These are phyloP conservation scores for Bothriochloa decipiens DNA, from an alignment of 176 grass and related monocot genomes.

Conservation along the genomic window DNA sequence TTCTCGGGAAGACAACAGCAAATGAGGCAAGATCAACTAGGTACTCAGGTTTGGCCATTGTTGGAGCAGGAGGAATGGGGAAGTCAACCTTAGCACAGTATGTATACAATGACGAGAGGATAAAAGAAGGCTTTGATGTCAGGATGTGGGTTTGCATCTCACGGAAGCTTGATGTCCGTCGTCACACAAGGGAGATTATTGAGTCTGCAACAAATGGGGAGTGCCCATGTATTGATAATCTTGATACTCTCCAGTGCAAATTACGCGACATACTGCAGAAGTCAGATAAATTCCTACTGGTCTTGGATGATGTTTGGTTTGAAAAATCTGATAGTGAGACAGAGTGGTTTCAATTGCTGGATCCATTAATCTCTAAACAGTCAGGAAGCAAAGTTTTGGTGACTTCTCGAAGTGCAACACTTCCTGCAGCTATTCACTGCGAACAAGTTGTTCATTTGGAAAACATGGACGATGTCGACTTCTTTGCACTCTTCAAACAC, in stretches of 20 bases:
- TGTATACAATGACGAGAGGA: background rate
- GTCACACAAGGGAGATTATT: conserved; percentile 1
- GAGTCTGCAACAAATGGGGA: background rate
- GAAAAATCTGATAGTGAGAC: background rate
- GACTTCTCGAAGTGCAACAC: background rate
- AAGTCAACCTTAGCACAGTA: conserved; percentile 16
- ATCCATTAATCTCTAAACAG: background rate
- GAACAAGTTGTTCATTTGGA: background rate
- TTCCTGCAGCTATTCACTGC: background rate
- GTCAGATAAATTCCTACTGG: background rate
- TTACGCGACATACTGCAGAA: background rate
- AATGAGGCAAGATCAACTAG: background rate
- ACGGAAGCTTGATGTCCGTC: background rate
- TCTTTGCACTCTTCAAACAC: conserved; percentile 12
- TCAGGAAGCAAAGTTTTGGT: conserved; percentile 6
- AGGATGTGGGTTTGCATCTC: conserved; percentile 46
- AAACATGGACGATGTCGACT: background rate
- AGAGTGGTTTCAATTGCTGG: background rate
- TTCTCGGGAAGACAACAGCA: background rate
- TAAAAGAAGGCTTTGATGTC: background rate
- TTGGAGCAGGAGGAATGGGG: background rate
- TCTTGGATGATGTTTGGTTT: conserved; percentile 39
- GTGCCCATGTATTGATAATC: background rate
- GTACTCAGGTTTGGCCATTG: conserved; percentile 6
- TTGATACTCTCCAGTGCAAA: conserved; percentile 12